phyloP scores from a whole-genome alignment of 331 rosid genomes.

The Acacia pycnantha region DNA sequence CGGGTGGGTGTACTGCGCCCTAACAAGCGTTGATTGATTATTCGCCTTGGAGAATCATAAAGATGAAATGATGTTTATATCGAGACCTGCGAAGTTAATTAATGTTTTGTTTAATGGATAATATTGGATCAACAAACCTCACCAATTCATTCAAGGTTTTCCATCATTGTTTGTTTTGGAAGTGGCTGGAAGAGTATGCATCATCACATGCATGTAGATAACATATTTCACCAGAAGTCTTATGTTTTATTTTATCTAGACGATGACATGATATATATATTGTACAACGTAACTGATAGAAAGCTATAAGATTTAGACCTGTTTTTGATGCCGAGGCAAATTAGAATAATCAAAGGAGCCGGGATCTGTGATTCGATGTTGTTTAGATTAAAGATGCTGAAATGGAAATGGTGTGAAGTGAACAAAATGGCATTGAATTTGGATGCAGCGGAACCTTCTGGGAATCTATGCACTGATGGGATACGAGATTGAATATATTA shows the following conservation, averaged over 20 bases:
- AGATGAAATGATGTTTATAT: neutral
- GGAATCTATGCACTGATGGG: neutral
- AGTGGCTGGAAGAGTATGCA: neutral
- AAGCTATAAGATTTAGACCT: too few species aligned
- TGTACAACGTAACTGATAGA: too few species aligned
- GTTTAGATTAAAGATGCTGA: neutral
- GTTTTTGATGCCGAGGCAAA: too few species aligned
- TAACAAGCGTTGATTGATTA: neutral
- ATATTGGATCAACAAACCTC: conserved; percentile 35
- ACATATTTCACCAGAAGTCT: too few species aligned
- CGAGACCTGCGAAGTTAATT: too few species aligned
- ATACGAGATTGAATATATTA: neutral
- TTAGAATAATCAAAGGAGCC: neutral
- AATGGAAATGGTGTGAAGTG: neutral
- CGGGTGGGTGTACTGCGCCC: conserved; percentile 19
- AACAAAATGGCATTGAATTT: neutral
- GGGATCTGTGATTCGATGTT: neutral
- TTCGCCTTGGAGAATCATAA: neutral
- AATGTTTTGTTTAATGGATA: too few species aligned
- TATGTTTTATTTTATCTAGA: too few species aligned
- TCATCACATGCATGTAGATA: too few species aligned
- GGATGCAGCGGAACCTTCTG: neutral
- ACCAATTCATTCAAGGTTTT: conserved; percentile 15
- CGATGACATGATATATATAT: too few species aligned
- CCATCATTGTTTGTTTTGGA: neutral